phyloP scores from a whole-genome alignment of 352 stramenopile genomes.

The Phytophthora fragariae region DNA sequence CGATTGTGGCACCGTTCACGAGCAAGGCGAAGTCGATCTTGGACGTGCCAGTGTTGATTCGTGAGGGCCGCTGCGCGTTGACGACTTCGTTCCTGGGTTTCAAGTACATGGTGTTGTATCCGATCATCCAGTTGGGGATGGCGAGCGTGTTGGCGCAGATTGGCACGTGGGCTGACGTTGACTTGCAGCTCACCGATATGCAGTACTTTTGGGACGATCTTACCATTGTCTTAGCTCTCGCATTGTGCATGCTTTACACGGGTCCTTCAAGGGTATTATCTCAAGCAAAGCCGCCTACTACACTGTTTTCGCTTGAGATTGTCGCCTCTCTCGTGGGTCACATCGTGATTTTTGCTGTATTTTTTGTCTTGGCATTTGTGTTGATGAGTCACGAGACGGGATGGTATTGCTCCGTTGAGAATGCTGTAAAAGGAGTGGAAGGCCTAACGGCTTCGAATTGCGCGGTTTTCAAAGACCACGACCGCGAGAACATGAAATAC shows the following conservation, averaged over 20 bases:
- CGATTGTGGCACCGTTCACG: constrained; percentile 89
- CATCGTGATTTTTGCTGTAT: constrained; percentile 45
- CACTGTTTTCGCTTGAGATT: constrained; percentile 61
- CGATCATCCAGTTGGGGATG: constrained; percentile 65
- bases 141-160: constrained; percentile 43
- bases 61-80: constrained; percentile 85
- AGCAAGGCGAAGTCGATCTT: constrained; percentile 81
- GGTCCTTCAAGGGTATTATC: constrained; percentile 41
- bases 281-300: constrained; percentile 45
- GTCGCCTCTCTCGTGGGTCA: constrained; percentile 54
- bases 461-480: constrained; percentile 34
- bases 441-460: constrained; percentile 22
- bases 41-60: constrained; percentile 77
- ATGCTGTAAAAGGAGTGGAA: constrained; percentile 21
- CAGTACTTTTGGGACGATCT: constrained; percentile 73
- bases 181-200: constrained; percentile 60
- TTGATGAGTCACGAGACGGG: constrained; percentile 28
- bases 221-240: constrained; percentile 54
- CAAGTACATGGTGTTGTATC: constrained; percentile 60
- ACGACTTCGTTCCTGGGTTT: constrained; percentile 59
- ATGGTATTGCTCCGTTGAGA: constrained; percentile 51
- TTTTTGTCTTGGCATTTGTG: constrained; percentile 43
- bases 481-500: constrained; percentile 30
- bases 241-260: constrained; percentile 68
- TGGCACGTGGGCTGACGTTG: constrained; percentile 37